These are phyloP conservation scores for Yarrowia deformans DNA, from an alignment of 805 yeast genomes.

Conservation along the genomic window DNA sequence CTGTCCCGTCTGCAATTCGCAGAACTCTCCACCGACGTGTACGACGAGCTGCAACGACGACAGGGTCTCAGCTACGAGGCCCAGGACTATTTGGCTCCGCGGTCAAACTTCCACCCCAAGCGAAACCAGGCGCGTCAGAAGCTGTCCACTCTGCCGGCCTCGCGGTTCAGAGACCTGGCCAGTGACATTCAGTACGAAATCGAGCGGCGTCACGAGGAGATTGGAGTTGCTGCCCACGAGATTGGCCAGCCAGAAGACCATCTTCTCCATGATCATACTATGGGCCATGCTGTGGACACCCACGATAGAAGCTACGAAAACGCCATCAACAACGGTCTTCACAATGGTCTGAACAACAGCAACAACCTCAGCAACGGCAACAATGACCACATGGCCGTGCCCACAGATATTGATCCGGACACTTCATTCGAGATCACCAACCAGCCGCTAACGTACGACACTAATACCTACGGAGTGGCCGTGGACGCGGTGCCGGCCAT, in stretches of 20 bases:
- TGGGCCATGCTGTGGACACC: conserved; percentile 34
- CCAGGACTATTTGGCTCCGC: conserved; percentile 65
- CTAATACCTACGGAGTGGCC: conserved; percentile 5
- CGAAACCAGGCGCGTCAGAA: conserved; percentile 95
- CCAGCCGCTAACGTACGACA: conserved; percentile 14
- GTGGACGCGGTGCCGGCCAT: conserved; percentile 15
- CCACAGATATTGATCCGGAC: conserved; percentile 7
- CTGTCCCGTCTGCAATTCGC: conserved; percentile 80
- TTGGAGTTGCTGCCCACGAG: conserved; percentile 13
- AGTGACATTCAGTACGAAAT: conserved; percentile 89
- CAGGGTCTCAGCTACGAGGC: conserved; percentile 50
- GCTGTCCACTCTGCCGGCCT: conserved; percentile 79
- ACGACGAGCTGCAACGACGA: conserved; percentile 88
- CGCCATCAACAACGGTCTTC: too few relatives aligned
- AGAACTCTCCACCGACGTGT: conserved; percentile 92
- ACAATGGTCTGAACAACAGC: not conserved
- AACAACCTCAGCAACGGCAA: not conserved
- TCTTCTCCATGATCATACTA: not conserved
- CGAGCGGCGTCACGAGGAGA: conserved; percentile 63
- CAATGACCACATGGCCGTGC: not conserved
- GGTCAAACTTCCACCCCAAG: conserved; percentile 82
- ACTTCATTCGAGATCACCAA: conserved; percentile 20
- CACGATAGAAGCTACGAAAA: not conserved
- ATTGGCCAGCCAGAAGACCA: not conserved
- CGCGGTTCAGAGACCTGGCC: conserved; percentile 87